phyloP scores from a whole-genome alignment of 1,284 basidiomycete species.

The Moesziomyces parantarcticus region DNA sequence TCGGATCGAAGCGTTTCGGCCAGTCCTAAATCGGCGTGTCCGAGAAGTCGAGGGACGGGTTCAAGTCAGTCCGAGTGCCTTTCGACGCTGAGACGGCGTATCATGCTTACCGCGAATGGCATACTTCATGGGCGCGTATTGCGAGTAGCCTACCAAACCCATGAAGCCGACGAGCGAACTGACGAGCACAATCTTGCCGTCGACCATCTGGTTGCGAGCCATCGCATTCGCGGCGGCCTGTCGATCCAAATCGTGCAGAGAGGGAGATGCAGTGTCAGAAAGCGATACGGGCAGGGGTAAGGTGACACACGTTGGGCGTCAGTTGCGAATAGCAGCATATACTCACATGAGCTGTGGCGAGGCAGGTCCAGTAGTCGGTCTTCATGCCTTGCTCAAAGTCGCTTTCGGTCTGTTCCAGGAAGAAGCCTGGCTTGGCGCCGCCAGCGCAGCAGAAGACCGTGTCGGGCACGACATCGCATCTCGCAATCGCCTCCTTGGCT shows the following conservation, averaged over 20 bases:
- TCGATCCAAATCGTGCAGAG: conserved; percentile 3
- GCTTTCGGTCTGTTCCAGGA: conserved; percentile 76
- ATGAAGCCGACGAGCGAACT: conserved; percentile 85
- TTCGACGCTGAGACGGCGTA: conserved; percentile 14
- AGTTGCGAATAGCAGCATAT: neutral
- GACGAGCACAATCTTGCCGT: conserved; percentile 81
- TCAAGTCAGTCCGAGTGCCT: neutral
- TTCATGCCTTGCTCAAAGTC: conserved; percentile 72
- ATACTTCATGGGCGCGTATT: conserved; percentile 88
- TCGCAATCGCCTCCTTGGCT: conserved; percentile 35
- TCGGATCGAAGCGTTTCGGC: conserved; percentile 88
- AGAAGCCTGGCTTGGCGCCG: conserved; percentile 76
- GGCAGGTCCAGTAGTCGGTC: conserved; percentile 72
- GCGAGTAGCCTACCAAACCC: conserved; percentile 83
- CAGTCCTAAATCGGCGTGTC: conserved; percentile 73
- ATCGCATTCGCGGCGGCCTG: conserved; percentile 80
- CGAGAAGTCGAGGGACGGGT: no score
- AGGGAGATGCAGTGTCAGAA: conserved; percentile 4
- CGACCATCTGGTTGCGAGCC: conserved; percentile 73
- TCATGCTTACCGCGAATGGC: conserved; percentile 79
- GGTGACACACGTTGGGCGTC: no score
- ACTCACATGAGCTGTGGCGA: conserved; percentile 81
- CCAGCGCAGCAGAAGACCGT: conserved; percentile 82
- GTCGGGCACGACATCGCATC: conserved; percentile 73
- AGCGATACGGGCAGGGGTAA: neutral